Evolutionary conservation across 306 rosid genomes (phyloP).

Genomic region (Erythrophleum fordii): DNA sequence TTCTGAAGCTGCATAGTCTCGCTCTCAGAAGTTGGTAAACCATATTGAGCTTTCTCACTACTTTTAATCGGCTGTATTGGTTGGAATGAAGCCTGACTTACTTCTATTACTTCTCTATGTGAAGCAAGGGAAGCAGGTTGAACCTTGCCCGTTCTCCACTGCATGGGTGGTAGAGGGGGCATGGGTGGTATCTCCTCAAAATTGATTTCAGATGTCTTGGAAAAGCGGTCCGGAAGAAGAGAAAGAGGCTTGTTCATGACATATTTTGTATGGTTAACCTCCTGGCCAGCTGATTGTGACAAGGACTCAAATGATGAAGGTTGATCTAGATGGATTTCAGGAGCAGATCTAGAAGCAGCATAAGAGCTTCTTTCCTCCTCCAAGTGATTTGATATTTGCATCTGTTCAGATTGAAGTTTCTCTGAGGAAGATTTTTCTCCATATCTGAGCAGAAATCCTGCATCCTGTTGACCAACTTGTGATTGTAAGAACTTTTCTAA

Average conservation of each 20-base stretch:
- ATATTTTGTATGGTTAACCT: conserved; percentile 40
- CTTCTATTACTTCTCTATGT: conserved; percentile 44
- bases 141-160: conserved; percentile 84
- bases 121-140: conserved; percentile 53
- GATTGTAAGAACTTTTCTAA: conserved; percentile 35
- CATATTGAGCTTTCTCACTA: conserved; percentile 51
- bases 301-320: conserved; percentile 44
- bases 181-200: conserved; percentile 81
- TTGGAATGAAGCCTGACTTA: conserved; percentile 40
- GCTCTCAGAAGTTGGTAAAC: conserved; percentile 44
- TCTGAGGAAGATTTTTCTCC: conserved; percentile 36
- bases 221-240: conserved; percentile 48
- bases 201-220: conserved; percentile 49
- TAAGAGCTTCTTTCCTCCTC: conserved; percentile 40
- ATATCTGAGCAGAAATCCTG: conserved; percentile 38
- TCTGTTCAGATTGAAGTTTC: conserved; percentile 45
- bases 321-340: conserved; percentile 44
- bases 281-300: conserved; percentile 42
- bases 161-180: conserved; percentile 99
- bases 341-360: conserved; percentile 39
- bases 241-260: conserved; percentile 46
- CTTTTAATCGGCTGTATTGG: conserved; percentile 41
- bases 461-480: conserved; percentile 44
- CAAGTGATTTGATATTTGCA: conserved; percentile 36
- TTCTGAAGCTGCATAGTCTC: conserved; percentile 42